Evolutionary conservation across 768 basidiomycete genomes (phyloP).

Genomic region (Boletus rubroflammeus): DNA sequence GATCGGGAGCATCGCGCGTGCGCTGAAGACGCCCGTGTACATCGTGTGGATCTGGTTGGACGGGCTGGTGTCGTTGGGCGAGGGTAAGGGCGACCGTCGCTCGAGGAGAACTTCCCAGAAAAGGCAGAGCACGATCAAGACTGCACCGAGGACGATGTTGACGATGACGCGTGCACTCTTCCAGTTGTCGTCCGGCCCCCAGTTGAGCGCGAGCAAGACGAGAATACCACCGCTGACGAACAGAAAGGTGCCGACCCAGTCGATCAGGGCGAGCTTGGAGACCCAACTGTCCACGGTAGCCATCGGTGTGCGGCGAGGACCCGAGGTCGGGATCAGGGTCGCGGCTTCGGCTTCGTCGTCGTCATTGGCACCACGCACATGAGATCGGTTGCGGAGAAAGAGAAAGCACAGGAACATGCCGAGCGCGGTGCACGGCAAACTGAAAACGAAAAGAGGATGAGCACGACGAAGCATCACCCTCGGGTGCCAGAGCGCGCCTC

Average conservation of each 20-base stretch:
- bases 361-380: conserved; percentile 18
- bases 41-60: not conserved
- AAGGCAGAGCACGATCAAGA: conserved; percentile 39
- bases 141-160: conserved; percentile 42
- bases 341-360: conserved; percentile 8
- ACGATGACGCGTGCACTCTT: conserved; percentile 42
- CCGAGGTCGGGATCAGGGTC: not conserved
- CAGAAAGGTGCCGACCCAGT: conserved; percentile 45
- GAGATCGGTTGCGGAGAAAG: conserved; percentile 35
- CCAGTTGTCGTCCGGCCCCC: conserved; percentile 46
- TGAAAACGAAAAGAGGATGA: conserved; percentile 11
- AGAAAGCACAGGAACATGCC: conserved; percentile 40
- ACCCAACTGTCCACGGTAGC: conserved; percentile 15
- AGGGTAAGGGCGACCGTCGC: conserved; percentile 5
- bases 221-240: conserved; percentile 45
- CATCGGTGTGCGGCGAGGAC: not conserved
- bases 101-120: conserved; percentile 44
- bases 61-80: not conserved
- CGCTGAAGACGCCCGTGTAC: conserved; percentile 19
- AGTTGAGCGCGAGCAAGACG: conserved; percentile 48
- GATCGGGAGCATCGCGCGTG: conserved; percentile 46
- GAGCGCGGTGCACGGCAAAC: conserved; percentile 38
- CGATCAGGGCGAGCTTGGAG: conserved; percentile 35
- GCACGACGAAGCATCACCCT: not conserved
- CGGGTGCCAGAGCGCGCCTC: conserved; percentile 4